Conservation (phyloP, 495 filamentous ascomycete genomes). For the Lichenothelia convexa region DNA sequence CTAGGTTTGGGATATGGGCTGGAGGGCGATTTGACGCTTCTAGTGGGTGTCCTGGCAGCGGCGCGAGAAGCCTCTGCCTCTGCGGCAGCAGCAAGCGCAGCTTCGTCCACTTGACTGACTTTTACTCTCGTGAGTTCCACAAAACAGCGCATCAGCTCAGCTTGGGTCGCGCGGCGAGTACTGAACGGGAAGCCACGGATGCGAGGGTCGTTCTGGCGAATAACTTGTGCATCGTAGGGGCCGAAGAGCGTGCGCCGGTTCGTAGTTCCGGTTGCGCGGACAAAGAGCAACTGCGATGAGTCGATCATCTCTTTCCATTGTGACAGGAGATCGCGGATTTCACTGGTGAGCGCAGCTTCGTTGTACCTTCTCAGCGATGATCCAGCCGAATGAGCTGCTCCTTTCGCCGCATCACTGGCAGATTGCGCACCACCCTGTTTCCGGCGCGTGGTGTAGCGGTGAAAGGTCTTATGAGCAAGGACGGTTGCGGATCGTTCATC, state of each 20-base stretch:
- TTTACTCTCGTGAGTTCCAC: conserved; percentile 85
- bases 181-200: conserved; percentile 83
- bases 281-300: conserved; percentile 62
- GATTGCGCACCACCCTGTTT: conserved; percentile 95
- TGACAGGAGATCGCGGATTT: conserved; percentile 57
- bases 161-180: conserved; percentile 84
- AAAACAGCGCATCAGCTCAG: conserved; percentile 82
- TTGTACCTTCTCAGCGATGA: conserved; percentile 82
- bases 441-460: conserved; percentile 84
- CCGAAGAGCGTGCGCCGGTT: conserved; percentile 77
- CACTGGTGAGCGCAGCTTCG: conserved; percentile 66
- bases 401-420: conserved; percentile 77
- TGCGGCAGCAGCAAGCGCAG: conserved; percentile 25
- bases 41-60: conserved; percentile 7
- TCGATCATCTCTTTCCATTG: conserved; percentile 78
- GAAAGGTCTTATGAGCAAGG: conserved; percentile 91
- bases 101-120: conserved; percentile 52
- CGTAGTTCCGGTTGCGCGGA: conserved; percentile 72
- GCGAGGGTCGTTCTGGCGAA: conserved; percentile 66
- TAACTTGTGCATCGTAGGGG: conserved; percentile 71
- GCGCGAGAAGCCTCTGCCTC: conserved; percentile 11
- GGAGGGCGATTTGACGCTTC: conserved; percentile 20
- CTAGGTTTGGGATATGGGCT: conserved; percentile 37
- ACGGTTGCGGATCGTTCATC: conserved; percentile 68
- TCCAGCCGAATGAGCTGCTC: conserved; percentile 83